Percentiles rank a stretch among this genome's conserved stretches.
Conservation (phyloP, 176 grass and related monocot species). For the Zoysia pacifica region DNA sequence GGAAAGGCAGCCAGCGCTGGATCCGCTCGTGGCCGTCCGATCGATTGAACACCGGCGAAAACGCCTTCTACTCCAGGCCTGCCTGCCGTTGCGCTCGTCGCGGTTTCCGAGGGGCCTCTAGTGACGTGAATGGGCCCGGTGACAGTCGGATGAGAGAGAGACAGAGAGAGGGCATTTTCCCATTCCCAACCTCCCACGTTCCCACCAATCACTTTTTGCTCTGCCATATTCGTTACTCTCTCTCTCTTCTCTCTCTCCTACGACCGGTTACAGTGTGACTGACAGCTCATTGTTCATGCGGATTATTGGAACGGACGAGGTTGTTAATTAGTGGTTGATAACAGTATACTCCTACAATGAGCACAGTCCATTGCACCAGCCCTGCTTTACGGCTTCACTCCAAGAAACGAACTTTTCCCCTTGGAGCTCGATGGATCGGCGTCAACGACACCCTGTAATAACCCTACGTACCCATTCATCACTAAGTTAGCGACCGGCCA, state of each 20-base stretch:
- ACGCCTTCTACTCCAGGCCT: no score
- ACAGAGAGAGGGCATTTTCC: slow-evolving; percentile 3
- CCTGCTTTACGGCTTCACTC: neutral
- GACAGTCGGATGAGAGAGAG: neutral
- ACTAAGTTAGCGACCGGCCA: no score
- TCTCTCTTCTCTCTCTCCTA: slow-evolving; percentile 15
- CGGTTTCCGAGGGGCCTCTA: neutral
- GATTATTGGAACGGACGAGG: neutral
- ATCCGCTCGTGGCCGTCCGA: slow-evolving; percentile 24
- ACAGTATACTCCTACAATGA: neutral
- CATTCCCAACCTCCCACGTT: slow-evolving; percentile 45
- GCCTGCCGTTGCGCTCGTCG: neutral
- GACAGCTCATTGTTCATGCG: neutral
- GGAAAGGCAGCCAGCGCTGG: neutral
- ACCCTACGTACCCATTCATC: no score
- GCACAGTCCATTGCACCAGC: slow-evolving; percentile 22
- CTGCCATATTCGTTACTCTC: slow-evolving; percentile 32
- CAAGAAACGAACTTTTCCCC: no score
- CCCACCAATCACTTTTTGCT: slow-evolving; percentile 8
- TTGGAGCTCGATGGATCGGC: no score
- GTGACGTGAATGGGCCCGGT: slow-evolving; percentile 45
- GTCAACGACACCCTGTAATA: no score
- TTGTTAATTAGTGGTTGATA: neutral
- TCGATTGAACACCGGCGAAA: neutral
- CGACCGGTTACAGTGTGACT: neutral